Percentiles rank a stretch among this genome's conserved stretches.
Evolutionary conservation across 2,329 filamentous ascomycete genomes (phyloP).

Genomic region (Chaetomium globosum): DNA sequence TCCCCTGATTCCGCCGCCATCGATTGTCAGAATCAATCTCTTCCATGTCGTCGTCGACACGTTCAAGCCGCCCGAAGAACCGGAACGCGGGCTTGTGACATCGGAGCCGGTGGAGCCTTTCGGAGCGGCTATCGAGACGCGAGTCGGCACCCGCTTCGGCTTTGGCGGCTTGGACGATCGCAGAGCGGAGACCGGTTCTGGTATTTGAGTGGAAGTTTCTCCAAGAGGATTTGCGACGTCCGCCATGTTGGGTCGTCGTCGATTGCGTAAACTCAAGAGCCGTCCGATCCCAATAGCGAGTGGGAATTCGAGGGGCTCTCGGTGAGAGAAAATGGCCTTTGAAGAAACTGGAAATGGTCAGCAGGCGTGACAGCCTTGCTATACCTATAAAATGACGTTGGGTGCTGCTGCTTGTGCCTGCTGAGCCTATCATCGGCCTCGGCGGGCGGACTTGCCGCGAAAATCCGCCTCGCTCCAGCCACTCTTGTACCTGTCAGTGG

Average conservation of each 20-base stretch:
- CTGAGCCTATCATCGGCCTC: constrained; percentile 16
- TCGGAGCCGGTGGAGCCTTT: constrained; percentile 23
- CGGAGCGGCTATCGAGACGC: constrained; percentile 34
- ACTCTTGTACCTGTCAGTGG: background rate
- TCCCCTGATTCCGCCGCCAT: constrained; percentile 37
- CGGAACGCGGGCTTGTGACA: constrained; percentile 23
- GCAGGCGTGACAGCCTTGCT: constrained; percentile 7
- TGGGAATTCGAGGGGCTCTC: constrained; percentile 11
- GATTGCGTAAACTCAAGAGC: constrained; percentile 7
- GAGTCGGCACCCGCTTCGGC: constrained; percentile 31
- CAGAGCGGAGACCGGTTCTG: constrained; percentile 28
- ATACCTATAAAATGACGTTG: constrained; percentile 16
- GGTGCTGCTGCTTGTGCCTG: constrained; percentile 10
- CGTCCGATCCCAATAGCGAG: constrained; percentile 15
- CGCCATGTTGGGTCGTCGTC: constrained; percentile 29
- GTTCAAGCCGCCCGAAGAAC: constrained; percentile 25
- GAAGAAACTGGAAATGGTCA: background rate
- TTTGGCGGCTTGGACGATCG: constrained; percentile 25
- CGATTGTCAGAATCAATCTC: constrained; percentile 35
- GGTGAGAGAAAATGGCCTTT: constrained; percentile 27
- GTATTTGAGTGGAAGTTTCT: constrained; percentile 20
- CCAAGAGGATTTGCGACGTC: constrained; percentile 28
- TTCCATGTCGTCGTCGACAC: constrained; percentile 36
- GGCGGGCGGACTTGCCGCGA: background rate
- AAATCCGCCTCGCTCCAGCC: constrained; percentile 16